Conservation (phyloP, 495 filamentous ascomycete species). For the Penicillium paxilli region DNA sequence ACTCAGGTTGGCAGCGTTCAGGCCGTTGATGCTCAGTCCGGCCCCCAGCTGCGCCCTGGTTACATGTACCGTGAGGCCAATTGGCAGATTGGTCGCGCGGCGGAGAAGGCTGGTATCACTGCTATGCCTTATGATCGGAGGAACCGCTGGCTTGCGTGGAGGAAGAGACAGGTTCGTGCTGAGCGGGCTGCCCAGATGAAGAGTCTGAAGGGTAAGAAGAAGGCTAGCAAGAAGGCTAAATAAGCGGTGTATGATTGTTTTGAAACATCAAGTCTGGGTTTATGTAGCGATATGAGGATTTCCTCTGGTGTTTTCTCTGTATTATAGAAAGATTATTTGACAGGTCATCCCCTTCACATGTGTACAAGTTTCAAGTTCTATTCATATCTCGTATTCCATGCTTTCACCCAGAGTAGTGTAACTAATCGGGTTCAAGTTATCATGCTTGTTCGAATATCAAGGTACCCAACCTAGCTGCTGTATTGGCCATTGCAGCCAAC, state of each 20-base stretch:
- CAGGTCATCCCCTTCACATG: constrained; percentile 16
- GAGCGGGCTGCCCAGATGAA: constrained; percentile 57
- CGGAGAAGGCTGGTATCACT: constrained; percentile 57
- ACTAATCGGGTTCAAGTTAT: neutral
- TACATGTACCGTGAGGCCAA: constrained; percentile 84
- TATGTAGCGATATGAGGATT: constrained; percentile 35
- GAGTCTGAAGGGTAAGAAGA: constrained; percentile 56
- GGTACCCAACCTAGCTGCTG: constrained; percentile 40
- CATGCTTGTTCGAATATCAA: neutral
- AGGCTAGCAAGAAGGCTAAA: constrained; percentile 43
- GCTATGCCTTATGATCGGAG: constrained; percentile 52
- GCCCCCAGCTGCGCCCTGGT: constrained; percentile 59
- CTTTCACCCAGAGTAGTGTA: too few relatives aligned
- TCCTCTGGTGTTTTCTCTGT: constrained; percentile 36
- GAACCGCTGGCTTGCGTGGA: constrained; percentile 64
- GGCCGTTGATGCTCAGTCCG: constrained; percentile 35
- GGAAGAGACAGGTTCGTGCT: constrained; percentile 54
- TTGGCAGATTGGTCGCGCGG: constrained; percentile 75
- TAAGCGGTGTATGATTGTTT: constrained; percentile 31
- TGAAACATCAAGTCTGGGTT: constrained; percentile 22
- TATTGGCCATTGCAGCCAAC: constrained; percentile 44
- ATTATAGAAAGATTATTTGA: constrained; percentile 37
- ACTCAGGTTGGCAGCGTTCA: constrained; percentile 33
- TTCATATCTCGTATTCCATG: too few relatives aligned
- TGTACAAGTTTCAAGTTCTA: constrained; percentile 11